Base-by-base conservation (phyloP, 306 rosid genomes). In the Vicia faba region DNA sequence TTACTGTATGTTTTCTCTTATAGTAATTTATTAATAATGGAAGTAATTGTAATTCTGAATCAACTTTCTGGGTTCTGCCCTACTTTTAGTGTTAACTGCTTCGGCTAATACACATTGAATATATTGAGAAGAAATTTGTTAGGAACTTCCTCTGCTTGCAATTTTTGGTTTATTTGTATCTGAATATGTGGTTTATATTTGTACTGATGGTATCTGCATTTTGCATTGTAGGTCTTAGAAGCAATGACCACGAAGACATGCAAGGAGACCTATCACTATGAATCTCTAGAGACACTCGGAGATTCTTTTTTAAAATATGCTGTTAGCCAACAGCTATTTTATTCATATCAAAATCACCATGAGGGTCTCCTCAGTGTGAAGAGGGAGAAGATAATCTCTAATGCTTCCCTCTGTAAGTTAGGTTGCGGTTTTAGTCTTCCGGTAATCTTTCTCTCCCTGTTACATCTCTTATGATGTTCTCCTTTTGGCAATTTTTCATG, bases 261-360 rank as follows among this genome's bases (percentile, higher is more conserved):
- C 73, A 84, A 81, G n/a, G 98, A 92, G 69, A n/a, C 70, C 16
- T 80, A 84, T 65, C 85, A 92, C 78, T 82, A 89, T 26, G 96
- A 92, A 75, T 89, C 98, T 64, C 73, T 92, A 9, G 98, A 87
- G 78, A 85, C 95, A 62, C 96, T 89, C 44, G 98, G 98, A 49
- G 98, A 92, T 81, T 92, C 98, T 38, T 92, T 89, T 79, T 80
- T 92, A 28, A 92, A 92, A 80, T 92, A 87, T 71, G 96, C 89
- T 23, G 72, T 79, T 9, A 58, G 96, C 56, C 92, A 81, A 60
- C 85, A 92, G 8, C 93, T 92, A 36, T 92, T 87, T 28, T 71
- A 72, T 14, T 61, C 70, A 48, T 65, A 71, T 75, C 83, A 79
- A 61, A 80, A 75, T 70, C 69, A 83, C 55, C 93, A 86, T 5